Evolutionary conservation across 306 rosid genomes (phyloP), one percentile per base, ranked within the genome.

Genomic region (Trifolium fragiferum): DNA sequence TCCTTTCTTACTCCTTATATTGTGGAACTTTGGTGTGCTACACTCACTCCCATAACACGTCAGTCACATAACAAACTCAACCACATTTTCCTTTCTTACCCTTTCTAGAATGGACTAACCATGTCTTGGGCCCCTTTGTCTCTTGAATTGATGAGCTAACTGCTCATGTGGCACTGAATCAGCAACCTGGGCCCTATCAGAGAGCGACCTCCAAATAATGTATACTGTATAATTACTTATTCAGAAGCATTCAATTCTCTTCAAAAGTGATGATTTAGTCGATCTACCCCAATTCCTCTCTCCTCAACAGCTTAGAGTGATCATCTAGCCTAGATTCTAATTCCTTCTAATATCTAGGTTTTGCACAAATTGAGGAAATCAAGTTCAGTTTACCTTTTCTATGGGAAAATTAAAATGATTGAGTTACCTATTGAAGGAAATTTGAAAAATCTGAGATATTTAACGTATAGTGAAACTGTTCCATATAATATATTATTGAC

Each of bases 151-250:
- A 21, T 21, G 23, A 21, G 23, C 23, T 21, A 21, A 21, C 23
- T 21, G 23, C 23, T 21, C 23, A 21, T 21, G 23, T 21, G 23
- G 23, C 23, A 21, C 23, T 21, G 23, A 21, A 21, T 21, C 23
- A 21, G 23, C 23, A 21, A 2, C 23, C 1, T 21, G 23, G 23
- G 23, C 23, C 23, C 23, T 21, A 21, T 21, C 23, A 21, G n/a
- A n/a, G n/a, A 49, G 30, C 16, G 64, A 57, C 33, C 40, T 68
- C 54, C 19, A 68, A 77, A 61, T 50, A 77, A 49, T 21, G 43
- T 61, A 25, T 23, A 21, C 21, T 37, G 16, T 41, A 40, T 11
- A 70, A 70, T 15, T 23, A 35, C 30, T 61, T 37, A 47, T 70
- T 59, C 23, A 68, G 62, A 30, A 44, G 40, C 53, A 68, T 43